These are phyloP conservation scores for Parafenestella ontariensis DNA, from an alignment of 2,329 filamentous ascomycete genomes.

Conservation along the genomic window DNA sequence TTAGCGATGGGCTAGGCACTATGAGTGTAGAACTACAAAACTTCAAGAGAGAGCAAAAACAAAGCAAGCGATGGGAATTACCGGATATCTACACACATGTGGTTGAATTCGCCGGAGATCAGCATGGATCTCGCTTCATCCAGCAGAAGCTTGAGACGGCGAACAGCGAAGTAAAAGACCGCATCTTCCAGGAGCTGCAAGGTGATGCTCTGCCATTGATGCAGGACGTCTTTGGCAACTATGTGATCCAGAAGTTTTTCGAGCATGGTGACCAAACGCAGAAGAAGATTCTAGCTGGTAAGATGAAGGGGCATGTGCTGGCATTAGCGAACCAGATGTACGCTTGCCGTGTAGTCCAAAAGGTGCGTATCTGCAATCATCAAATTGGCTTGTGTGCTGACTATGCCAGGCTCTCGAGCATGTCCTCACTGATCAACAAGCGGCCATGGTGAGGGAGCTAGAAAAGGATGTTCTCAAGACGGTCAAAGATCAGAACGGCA, in stretches of 20 bases:
- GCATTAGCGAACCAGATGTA: conserved; percentile 87
- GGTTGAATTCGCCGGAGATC: conserved; percentile 94
- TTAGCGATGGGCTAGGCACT: conserved; percentile 59
- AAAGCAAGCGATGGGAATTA: conserved; percentile 78
- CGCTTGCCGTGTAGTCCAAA: conserved; percentile 94
- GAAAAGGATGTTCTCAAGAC: conserved; percentile 77
- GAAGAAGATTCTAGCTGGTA: conserved; percentile 83
- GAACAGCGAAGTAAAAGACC: conserved; percentile 94
- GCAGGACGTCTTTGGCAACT: conserved; percentile 97
- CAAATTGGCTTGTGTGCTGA: conserved; percentile 22
- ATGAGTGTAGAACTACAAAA: conserved; percentile 80
- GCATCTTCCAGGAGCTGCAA: conserved; percentile 85
- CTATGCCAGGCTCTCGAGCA: conserved; percentile 77
- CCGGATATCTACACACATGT: conserved; percentile 88
- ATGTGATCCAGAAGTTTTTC: conserved; percentile 97
- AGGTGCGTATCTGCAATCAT: conserved; percentile 61
- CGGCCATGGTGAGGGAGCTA: conserved; percentile 81
- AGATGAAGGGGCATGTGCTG: conserved; percentile 86
- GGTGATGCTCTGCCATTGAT: conserved; percentile 86
- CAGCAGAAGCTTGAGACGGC: conserved; percentile 90
- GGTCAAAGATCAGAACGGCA: conserved; percentile 88
- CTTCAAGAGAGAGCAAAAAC: conserved; percentile 77
- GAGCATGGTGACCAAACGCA: conserved; percentile 94
- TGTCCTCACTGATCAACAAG: conserved; percentile 90
- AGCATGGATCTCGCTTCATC: conserved; percentile 94